phyloP scores from a whole-genome alignment of 192 early-diverging fungal genomes.

The Podila horticola region DNA sequence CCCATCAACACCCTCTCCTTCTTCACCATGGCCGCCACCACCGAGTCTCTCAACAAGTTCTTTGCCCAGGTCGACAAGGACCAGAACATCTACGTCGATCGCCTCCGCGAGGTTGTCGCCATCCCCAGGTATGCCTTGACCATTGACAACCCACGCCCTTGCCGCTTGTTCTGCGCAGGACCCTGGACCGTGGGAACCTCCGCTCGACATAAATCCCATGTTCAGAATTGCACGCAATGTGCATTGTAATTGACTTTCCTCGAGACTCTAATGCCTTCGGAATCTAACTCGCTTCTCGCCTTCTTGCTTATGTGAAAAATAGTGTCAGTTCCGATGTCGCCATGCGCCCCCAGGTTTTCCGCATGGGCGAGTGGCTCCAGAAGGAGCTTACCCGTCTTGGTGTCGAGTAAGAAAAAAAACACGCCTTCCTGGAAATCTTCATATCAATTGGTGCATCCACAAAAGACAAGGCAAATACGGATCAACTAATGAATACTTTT shows the following conservation, averaged over 20 bases:
- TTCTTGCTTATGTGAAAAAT: not conserved
- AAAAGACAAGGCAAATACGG: not conserved
- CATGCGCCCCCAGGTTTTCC: slow-evolving; percentile 82
- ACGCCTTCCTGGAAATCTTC: too few relatives aligned
- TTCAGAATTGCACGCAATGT: too few relatives aligned
- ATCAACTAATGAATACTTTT: not conserved
- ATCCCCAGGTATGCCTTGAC: slow-evolving; percentile 76
- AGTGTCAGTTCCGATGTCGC: slow-evolving; percentile 81
- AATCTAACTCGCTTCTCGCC: too few relatives aligned
- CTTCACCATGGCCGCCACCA: slow-evolving; percentile 26
- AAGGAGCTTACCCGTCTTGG: slow-evolving; percentile 79
- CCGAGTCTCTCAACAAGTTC: slow-evolving; percentile 56
- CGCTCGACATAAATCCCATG: too few relatives aligned
- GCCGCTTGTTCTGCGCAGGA: not conserved
- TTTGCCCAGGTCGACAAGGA: slow-evolving; percentile 81
- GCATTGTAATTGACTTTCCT: too few relatives aligned
- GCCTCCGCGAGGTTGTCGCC: slow-evolving; percentile 88
- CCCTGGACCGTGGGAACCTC: not conserved
- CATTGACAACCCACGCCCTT: not conserved
- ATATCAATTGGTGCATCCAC: slow-evolving; percentile 6
- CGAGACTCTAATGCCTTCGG: too few relatives aligned
- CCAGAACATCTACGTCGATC: slow-evolving; percentile 83
- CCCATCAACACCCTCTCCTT: not conserved
- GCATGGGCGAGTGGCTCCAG: slow-evolving; percentile 91
- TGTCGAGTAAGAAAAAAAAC: slow-evolving; percentile 43